These are phyloP conservation scores for Niebla homalea DNA, from an alignment of 495 filamentous ascomycete species.

Conservation along the genomic window DNA sequence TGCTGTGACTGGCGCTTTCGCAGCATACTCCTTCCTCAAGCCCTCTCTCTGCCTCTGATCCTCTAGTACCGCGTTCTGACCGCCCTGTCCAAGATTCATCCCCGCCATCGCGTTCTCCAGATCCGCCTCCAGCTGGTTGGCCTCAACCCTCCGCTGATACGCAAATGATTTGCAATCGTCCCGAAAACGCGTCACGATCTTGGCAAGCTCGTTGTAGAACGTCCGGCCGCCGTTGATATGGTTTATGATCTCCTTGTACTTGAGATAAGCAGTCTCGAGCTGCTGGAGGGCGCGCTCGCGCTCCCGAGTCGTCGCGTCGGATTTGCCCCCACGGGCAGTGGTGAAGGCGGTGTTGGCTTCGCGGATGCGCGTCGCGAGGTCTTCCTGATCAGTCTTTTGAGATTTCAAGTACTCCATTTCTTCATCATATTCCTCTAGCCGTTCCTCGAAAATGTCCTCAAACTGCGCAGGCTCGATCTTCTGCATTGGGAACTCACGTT, in stretches of 20 bases:
- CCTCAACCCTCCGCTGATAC: constrained; percentile 67
- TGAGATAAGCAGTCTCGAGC: constrained; percentile 83
- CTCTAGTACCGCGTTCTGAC: constrained; percentile 28
- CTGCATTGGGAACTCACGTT: constrained; percentile 74
- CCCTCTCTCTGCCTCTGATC: constrained; percentile 20
- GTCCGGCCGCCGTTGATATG: constrained; percentile 83
- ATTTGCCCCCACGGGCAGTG: constrained; percentile 44
- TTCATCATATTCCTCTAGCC: constrained; percentile 63
- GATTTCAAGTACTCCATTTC: constrained; percentile 56
- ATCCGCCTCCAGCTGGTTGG: constrained; percentile 60
- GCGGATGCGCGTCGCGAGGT: constrained; percentile 49
- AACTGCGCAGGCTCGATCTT: constrained; percentile 77
- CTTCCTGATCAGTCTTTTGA: constrained; percentile 66
- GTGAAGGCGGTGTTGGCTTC: constrained; percentile 67
- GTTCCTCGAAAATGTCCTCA: constrained; percentile 76
- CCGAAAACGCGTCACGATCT: constrained; percentile 64
- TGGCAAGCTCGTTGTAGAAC: constrained; percentile 91
- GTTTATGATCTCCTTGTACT: constrained; percentile 85
- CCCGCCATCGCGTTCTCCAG: constrained; percentile 52
- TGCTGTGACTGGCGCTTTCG: constrained; percentile 17
- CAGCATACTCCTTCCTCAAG: constrained; percentile 21
- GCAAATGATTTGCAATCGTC: constrained; percentile 70
- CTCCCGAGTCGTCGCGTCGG: constrained; percentile 57
- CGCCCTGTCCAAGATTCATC: constrained; percentile 32
- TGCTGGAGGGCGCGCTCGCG: constrained; percentile 77